A percentile compares a stretch with the other conserved stretches of the same genome.
phyloP scores from a whole-genome alignment of 1,139 yeast species.

The Lodderomyces oxycetoniae region DNA sequence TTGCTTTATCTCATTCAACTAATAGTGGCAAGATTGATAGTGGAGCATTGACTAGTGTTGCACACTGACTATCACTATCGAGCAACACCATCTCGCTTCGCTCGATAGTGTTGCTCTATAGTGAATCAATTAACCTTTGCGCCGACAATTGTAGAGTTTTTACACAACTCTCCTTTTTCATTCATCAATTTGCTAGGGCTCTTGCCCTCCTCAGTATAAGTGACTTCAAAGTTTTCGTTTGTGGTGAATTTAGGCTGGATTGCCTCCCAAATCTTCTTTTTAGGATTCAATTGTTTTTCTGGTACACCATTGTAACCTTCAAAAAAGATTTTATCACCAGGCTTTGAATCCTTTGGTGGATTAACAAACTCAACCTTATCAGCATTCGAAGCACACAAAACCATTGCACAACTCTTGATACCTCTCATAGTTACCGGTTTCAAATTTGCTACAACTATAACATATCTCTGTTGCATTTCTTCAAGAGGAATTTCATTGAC shows the following conservation, averaged over 20 bases:
- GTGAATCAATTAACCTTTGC: constrained; percentile 66
- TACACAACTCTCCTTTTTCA: constrained; percentile 67
- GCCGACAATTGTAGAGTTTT: constrained; percentile 58
- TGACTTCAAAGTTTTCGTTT: constrained; percentile 67
- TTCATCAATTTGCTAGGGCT: constrained; percentile 74
- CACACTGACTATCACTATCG: no score
- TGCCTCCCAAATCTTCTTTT: constrained; percentile 97
- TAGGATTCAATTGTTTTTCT: constrained; percentile 91
- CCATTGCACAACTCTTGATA: constrained; percentile 93
- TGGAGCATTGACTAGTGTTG: no score
- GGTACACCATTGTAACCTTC: constrained; percentile 88
- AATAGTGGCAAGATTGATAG: no score
- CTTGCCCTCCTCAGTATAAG: constrained; percentile 78
- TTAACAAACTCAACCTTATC: constrained; percentile 81
- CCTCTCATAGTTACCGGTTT: constrained; percentile 76
- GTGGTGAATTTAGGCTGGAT: constrained; percentile 90
- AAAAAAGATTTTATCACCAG: constrained; percentile 96
- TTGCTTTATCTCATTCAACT: no score
- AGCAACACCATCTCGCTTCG: no score
- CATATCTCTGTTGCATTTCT: constrained; percentile 43
- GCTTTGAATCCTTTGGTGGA: constrained; percentile 91
- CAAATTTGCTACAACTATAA: constrained; percentile 55
- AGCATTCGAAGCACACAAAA: constrained; percentile 79
- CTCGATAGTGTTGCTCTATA: no score
- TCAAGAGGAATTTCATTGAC: constrained; percentile 48